Evolutionary conservation across 441 rosid species (phyloP), one percentile per base, ranked within the genome.

Genomic region (Flueggea neowawraea): DNA sequence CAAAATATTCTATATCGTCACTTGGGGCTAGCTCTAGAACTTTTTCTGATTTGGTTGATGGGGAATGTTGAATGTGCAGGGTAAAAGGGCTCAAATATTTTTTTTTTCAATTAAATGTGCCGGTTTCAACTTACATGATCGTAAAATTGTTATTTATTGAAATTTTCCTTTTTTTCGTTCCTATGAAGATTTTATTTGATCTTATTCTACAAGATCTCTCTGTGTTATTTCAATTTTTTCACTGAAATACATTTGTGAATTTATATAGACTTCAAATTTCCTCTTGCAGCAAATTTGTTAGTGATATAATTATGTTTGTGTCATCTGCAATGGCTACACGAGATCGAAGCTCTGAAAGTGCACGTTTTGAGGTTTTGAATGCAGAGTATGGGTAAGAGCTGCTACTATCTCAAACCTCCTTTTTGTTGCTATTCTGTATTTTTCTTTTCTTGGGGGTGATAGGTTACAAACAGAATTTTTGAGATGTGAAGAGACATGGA

Each of bases 281-380:
- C 62, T 54, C 66, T 75, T 83, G 90, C 94, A 95, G 99, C 76
- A 86, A 90, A 76, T 96, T 85, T 73, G 65, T 96, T 55, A 90
- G 99, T 64, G 96, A 96, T 75, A 71, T 80, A 68, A 72, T 90
- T 66, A 89, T 96, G 99, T 72, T 67, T 52, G 94, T 81, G 61
- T 89, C 98, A 63, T 92, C 97, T 68, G 85, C 96, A 73, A 83
- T 96, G 91, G 88, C 96, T 36, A 73, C 78, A 69, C 80, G 99
- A 32, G 96, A 90, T 62, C 87, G 97, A 74, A 84, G 96, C 75
- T 82, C 96, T 70, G 99, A 92, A 80, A 87, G 90, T 76, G 99
- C 96, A 54, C 90, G 91, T 16, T 96, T 96, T 61, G 98, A 92
- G 81, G 64, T 95, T 70, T 80, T 95, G 84, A 83, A 62, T 80